Conservation (phyloP, 1,284 basidiomycete genomes). For the Irpex rosettiformis region DNA sequence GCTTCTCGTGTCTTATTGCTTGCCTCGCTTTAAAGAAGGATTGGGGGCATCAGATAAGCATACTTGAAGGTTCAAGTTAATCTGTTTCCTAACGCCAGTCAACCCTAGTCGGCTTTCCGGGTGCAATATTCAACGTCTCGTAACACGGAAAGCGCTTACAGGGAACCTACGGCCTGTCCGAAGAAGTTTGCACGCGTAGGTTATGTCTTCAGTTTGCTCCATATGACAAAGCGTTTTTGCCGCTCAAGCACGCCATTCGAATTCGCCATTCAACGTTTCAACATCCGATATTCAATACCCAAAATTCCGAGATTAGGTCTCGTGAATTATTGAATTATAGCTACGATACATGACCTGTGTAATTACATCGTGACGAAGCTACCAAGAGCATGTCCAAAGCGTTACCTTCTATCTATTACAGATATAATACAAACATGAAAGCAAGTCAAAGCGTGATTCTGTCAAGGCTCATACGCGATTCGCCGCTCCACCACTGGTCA, state of each 20-base stretch:
- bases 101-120: no score
- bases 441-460: neutral
- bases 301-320: no score
- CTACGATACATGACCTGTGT: no score
- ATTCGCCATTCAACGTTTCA: neutral
- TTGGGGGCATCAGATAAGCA: neutral
- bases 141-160: no score
- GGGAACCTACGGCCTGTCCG: no score
- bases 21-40: neutral
- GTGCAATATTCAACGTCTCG: no score
- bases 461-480: neutral
- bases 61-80: neutral
- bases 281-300: no score
- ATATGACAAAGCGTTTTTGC: neutral
- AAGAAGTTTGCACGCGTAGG: neutral
- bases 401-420: no score
- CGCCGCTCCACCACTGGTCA: constrained; percentile 10
- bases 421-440: neutral
- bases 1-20: no score
- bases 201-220: neutral
- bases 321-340: no score
- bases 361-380: no score
- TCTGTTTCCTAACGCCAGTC: neutral
- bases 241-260: neutral
- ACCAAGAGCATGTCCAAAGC: no score